Evolutionary conservation across 352 stramenopile species (phyloP), one percentile per base, ranked within the genome.

Genomic region (Pythium monospermum): DNA sequence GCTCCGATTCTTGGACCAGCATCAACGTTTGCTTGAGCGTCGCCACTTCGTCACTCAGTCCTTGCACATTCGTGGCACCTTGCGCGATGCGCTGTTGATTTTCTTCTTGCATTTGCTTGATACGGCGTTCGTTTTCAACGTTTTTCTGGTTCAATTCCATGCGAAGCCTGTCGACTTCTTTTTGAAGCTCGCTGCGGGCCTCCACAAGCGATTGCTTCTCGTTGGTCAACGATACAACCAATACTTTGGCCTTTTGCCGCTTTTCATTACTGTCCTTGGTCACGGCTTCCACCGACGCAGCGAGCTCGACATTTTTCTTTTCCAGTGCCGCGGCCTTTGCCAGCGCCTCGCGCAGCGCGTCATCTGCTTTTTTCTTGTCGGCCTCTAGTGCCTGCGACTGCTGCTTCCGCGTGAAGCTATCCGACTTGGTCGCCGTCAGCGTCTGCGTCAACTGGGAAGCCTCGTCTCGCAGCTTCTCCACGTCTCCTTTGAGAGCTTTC

Each of bases 131-230:
- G 22, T 81, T 86, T 30, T 88, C 77, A 18, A 85, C 73, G 61
- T 88, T 86, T 35, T 73, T 75, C 38, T 86, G 74, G 43, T 88
- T 88, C 16, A 88, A 62, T 47, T 88, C 77, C 74, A 85, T 88
- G 18, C 77, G 71, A 19, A 88, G 31, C n/a, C 77, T 68, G 35
- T 88, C 75, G 2, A 88, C 73, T 36, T 88, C 77, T 33, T 76
- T 82, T 38, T 85, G 74, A 2, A 85, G 57, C 11, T 70, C 71
- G 15, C 37, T 68, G 42, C 67, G 76, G 2, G 63, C 38, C n/a
- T 85, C 77, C 6, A 61, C 41, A 4, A 85, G 53, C 18, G 55
- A 43, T 23, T 83, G 77, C 46, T 88, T 88, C 35, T 88, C 77
- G 53, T 69, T 76, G 6, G 79, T 78, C 6, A 88, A 63, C 12